A percentile compares a stretch with the other conserved stretches of the same genome.
These are phyloP conservation scores for Mucor velutinosus DNA, from an alignment of 371 early-diverging fungal genomes.

Conservation along the genomic window DNA sequence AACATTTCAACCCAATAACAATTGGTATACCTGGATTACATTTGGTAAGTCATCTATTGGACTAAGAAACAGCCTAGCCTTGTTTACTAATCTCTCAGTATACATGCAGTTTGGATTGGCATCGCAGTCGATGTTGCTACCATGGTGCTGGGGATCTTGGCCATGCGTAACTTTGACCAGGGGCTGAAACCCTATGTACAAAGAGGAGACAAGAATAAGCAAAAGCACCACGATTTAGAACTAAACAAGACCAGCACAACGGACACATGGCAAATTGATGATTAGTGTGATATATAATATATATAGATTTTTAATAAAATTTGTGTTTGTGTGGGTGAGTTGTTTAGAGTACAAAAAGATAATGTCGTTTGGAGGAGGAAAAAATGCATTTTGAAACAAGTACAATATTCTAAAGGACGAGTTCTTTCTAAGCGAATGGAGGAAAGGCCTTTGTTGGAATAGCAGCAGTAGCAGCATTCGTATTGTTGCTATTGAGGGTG, in stretches of 20 bases:
- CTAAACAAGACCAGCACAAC: slow-evolving; percentile 34
- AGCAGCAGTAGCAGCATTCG: background rate
- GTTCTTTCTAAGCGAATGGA: slow-evolving; percentile 32
- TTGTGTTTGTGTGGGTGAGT: background rate
- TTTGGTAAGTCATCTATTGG: slow-evolving; percentile 28
- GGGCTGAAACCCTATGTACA: slow-evolving; percentile 39
- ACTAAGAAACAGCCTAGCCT: background rate
- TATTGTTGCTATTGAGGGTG: background rate
- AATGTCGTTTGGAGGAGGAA: background rate
- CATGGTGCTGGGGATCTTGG: slow-evolving; percentile 29
- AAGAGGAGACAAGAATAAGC: slow-evolving; percentile 32
- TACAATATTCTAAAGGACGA: background rate
- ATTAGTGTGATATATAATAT: slow-evolving; percentile 7
- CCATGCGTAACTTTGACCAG: slow-evolving; percentile 50
- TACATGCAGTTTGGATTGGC: slow-evolving; percentile 28
- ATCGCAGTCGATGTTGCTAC: slow-evolving; percentile 29
- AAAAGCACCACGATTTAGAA: slow-evolving; percentile 34
- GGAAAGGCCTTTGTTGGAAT: slow-evolving; percentile 32
- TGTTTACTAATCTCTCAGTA: background rate
- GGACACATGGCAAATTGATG: slow-evolving; percentile 47
- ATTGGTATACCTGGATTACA: slow-evolving; percentile 55
- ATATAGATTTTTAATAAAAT: background rate
- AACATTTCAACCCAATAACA: slow-evolving; percentile 42
- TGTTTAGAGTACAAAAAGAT: background rate
- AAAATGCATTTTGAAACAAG: background rate